Conservation (phyloP, 148 eudicot genomes). For the Euryodendron excelsum region DNA sequence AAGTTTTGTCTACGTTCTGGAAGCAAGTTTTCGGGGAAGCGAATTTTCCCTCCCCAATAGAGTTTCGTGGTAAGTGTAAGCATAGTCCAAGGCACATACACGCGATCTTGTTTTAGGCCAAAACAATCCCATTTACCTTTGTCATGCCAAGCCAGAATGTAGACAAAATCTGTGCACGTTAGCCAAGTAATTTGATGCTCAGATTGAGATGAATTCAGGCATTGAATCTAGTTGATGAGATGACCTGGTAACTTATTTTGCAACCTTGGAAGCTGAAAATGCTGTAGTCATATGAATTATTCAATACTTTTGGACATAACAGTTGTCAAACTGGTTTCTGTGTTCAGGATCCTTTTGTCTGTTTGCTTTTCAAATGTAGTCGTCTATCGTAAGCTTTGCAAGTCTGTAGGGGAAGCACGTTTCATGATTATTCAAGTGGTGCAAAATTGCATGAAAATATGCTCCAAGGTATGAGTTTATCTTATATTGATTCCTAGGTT, state of each 20-base stretch:
- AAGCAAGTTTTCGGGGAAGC: no score
- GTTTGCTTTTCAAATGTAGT: background rate
- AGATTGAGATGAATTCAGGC: background rate
- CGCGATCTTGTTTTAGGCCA: background rate
- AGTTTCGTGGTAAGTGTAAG: no score
- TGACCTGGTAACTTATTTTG: background rate
- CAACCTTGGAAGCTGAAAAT: background rate
- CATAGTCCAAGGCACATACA: background rate
- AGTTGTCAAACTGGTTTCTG: background rate
- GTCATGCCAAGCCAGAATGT: background rate
- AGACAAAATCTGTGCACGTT: background rate
- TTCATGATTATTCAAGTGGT: background rate
- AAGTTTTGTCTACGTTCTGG: no score
- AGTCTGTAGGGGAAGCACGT: background rate
- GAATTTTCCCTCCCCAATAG: no score
- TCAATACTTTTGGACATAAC: background rate
- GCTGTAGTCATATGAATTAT: background rate
- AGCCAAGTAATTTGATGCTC: background rate
- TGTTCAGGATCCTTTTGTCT: background rate
- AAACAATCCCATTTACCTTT: background rate
- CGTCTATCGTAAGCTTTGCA: background rate
- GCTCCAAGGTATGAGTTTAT: background rate
- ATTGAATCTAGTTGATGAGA: background rate
- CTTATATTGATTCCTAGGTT: background rate
- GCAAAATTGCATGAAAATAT: background rate